These are phyloP conservation scores for Candolleomyces efflorescens DNA, from an alignment of 768 basidiomycete species.

Conservation along the genomic window DNA sequence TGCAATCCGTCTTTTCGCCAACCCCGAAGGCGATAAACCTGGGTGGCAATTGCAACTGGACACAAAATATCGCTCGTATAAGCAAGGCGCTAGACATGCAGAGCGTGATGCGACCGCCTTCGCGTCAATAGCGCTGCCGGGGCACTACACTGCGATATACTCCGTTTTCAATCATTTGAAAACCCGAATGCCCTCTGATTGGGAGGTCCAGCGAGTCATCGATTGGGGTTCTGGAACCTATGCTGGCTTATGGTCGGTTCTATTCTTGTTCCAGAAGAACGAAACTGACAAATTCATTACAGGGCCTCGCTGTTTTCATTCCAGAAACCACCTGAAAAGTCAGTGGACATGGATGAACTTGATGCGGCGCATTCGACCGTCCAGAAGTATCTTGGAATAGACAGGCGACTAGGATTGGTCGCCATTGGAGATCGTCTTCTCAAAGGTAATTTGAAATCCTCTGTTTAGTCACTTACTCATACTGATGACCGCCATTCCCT, in stretches of 20 bases:
- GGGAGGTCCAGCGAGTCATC: conserved; percentile 56
- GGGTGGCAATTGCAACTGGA: conserved; percentile 57
- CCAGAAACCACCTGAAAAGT: conserved; percentile 31
- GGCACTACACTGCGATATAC: conserved; percentile 77
- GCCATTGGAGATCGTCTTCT: conserved; percentile 63
- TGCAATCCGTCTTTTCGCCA: conserved; percentile 65
- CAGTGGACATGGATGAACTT: conserved; percentile 27
- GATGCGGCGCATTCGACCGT: conserved; percentile 48
- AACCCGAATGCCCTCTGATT: conserved; percentile 58
- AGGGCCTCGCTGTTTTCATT: conserved; percentile 72
- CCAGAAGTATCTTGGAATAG: conserved; percentile 66
- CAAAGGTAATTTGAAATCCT: conserved; percentile 32
- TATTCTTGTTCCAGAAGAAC: background rate
- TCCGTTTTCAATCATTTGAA: conserved; percentile 70
- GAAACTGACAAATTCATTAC: conserved; percentile 10
- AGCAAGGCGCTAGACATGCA: conserved; percentile 54
- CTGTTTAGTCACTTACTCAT: background rate
- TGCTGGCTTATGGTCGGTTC: conserved; percentile 72
- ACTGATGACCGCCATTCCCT: background rate
- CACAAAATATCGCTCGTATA: conserved; percentile 53
- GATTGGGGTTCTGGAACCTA: conserved; percentile 88
- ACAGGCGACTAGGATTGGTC: conserved; percentile 69
- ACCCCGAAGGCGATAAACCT: conserved; percentile 23
- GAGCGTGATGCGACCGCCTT: conserved; percentile 81
- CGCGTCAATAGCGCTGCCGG: conserved; percentile 79